Conservation (phyloP, 768 basidiomycete genomes). For the Ramaria sp. region DNA sequence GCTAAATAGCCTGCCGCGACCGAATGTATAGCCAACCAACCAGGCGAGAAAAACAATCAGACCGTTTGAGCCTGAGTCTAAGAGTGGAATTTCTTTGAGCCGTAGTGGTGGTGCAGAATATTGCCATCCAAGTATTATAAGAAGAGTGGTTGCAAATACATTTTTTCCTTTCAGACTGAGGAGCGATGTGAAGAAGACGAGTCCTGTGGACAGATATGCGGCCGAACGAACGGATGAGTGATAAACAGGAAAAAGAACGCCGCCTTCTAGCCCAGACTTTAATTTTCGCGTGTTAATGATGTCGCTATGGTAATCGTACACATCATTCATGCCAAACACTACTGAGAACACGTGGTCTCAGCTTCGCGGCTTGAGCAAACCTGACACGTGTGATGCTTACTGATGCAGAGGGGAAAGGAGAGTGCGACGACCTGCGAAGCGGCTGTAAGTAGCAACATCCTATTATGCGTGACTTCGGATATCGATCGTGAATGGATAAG, state of each 20-base stretch:
- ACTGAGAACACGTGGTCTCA: constrained; percentile 1
- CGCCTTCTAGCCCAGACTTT: constrained; percentile 8
- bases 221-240: constrained; percentile 8
- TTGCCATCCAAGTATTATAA: constrained; percentile 11
- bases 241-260: constrained; percentile 11
- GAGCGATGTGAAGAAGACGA: constrained; percentile 8
- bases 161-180: not conserved
- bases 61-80: constrained; percentile 14
- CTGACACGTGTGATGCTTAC: constrained; percentile 2
- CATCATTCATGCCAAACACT: constrained; percentile 15
- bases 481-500: constrained; percentile 10
- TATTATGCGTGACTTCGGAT: not conserved
- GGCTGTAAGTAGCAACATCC: not conserved
- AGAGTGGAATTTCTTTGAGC: constrained; percentile 11
- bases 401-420: constrained; percentile 12
- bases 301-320: constrained; percentile 13
- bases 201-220: constrained; percentile 11
- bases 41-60: constrained; percentile 11
- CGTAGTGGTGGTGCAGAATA: constrained; percentile 13
- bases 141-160: constrained; percentile 6
- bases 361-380: not conserved
- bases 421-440: constrained; percentile 7
- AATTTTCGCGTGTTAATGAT: constrained; percentile 12
- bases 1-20: not conserved
- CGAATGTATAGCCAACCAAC: constrained; percentile 10